Percentiles rank a stretch among this genome's conserved stretches.
phyloP scores from a whole-genome alignment of 2,329 filamentous ascomycete species.

The Orbilia oligospora region DNA sequence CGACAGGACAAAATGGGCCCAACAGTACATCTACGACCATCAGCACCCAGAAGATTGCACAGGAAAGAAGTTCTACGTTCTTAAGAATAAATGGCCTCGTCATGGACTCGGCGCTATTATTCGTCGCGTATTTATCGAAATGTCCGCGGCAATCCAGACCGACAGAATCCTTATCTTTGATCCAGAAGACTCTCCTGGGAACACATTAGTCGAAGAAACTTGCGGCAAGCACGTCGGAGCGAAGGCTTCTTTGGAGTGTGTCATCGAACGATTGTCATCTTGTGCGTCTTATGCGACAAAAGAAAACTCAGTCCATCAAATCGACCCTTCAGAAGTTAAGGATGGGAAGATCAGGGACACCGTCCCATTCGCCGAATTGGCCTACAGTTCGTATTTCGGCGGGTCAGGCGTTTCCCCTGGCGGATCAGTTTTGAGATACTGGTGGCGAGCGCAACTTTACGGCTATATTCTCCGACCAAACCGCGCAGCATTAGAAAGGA shows the following conservation, averaged over 20 bases:
- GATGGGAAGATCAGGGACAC: conserved; percentile 24
- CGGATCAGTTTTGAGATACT: conserved; percentile 52
- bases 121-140: conserved; percentile 47
- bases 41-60: conserved; percentile 44
- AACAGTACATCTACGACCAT: conserved; percentile 53
- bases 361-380: conserved; percentile 27
- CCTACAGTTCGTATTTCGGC: conserved; percentile 37
- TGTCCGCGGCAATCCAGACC: conserved; percentile 41
- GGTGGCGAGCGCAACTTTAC: conserved; percentile 57
- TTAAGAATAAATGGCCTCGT: conserved; percentile 46
- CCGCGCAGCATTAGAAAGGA: conserved; percentile 36
- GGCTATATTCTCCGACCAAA: conserved; percentile 52
- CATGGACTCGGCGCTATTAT: conserved; percentile 52
- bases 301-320: conserved; percentile 36
- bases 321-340: conserved; percentile 18
- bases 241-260: conserved; percentile 36
- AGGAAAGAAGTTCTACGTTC: conserved; percentile 53
- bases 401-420: conserved; percentile 29
- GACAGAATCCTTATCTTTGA: conserved; percentile 47
- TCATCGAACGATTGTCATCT: conserved; percentile 49
- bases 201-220: conserved; percentile 34
- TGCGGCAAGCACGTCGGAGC: conserved; percentile 25
- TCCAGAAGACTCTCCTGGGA: conserved; percentile 29
- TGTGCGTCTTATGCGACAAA: conserved; percentile 42
- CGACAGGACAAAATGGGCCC: conserved; percentile 57